Evolutionary conservation across 2,329 filamentous ascomycete genomes (phyloP).

Genomic region (Cyphellophora europaea): DNA sequence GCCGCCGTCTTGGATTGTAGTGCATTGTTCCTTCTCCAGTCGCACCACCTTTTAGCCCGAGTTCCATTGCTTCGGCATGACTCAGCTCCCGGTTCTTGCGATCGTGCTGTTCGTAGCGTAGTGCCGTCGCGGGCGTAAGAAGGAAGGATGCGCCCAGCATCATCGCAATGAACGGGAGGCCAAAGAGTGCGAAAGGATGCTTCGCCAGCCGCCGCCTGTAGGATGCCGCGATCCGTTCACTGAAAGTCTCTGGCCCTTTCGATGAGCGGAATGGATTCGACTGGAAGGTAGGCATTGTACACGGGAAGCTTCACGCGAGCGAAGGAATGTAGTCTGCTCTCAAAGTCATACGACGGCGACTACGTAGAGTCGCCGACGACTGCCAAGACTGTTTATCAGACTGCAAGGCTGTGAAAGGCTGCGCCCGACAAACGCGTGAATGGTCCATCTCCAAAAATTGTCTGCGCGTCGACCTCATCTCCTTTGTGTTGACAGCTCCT

Average conservation of each 20-base stretch:
- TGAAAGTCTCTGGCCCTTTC: conserved; percentile 21
- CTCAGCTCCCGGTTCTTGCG: conserved; percentile 77
- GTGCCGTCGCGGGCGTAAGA: conserved; percentile 83
- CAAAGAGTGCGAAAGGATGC: conserved; percentile 87
- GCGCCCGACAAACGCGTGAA: too few relatives aligned
- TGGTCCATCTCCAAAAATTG: not conserved
- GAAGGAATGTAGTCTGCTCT: too few relatives aligned
- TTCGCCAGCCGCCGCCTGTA: conserved; percentile 69
- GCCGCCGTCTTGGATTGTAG: conserved; percentile 33
- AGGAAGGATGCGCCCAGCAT: conserved; percentile 92
- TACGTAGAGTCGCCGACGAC: too few relatives aligned
- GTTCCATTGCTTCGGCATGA: conserved; percentile 75
- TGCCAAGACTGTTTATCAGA: not conserved
- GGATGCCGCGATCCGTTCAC: conserved; percentile 52
- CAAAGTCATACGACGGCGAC: too few relatives aligned
- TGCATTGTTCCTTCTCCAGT: conserved; percentile 64
- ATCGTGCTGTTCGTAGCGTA: conserved; percentile 90
- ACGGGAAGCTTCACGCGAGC: not conserved
- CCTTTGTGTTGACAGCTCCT: too few relatives aligned
- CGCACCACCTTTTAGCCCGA: conserved; percentile 65
- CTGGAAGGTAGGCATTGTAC: conserved; percentile 52
- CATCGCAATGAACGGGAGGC: conserved; percentile 80
- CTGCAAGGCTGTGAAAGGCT: too few relatives aligned
- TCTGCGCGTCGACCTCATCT: too few relatives aligned
- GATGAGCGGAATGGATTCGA: conserved; percentile 57